A percentile compares a stretch with the other conserved stretches of the same genome.
Conservation (phyloP, 345 rosid species). For the Trapa incisa region DNA sequence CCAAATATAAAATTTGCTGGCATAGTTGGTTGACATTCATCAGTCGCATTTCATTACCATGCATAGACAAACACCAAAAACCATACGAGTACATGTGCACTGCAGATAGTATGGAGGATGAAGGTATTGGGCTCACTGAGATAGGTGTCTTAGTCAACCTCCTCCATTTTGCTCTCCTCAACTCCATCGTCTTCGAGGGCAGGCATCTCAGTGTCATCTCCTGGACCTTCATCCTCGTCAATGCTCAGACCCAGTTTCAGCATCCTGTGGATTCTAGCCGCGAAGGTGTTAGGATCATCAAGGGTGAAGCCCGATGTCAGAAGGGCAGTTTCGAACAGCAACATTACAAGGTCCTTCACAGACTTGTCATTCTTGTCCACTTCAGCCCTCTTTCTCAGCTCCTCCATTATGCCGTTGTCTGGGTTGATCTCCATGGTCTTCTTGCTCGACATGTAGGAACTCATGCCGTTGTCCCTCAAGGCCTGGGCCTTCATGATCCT, state of each 20-base stretch:
- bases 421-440: constrained; percentile 92
- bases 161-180: constrained; percentile 94
- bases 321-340: constrained; percentile 65
- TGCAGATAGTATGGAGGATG: too few species aligned
- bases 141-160: constrained; percentile 37
- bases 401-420: constrained; percentile 65
- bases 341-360: constrained; percentile 69
- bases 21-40: too few species aligned
- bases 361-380: constrained; percentile 78
- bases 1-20: too few species aligned
- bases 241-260: constrained; percentile 71
- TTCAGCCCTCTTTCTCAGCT: constrained; percentile 16
- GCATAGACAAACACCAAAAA: too few species aligned
- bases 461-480: constrained; percentile 76
- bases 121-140: too few species aligned
- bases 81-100: too few species aligned
- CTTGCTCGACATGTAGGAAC: constrained; percentile 73
- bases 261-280: constrained; percentile 73
- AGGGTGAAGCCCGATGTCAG: constrained; percentile 83
- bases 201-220: constrained; percentile 61
- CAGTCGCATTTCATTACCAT: too few species aligned
- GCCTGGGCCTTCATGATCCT: constrained; percentile 18
- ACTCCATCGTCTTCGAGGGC: constrained; percentile 60
- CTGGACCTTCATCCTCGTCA: constrained; percentile 45
- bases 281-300: constrained; percentile 73